Evolutionary conservation across 1,139 yeast genomes (phyloP).

Genomic region (Candida sanyaensis): DNA sequence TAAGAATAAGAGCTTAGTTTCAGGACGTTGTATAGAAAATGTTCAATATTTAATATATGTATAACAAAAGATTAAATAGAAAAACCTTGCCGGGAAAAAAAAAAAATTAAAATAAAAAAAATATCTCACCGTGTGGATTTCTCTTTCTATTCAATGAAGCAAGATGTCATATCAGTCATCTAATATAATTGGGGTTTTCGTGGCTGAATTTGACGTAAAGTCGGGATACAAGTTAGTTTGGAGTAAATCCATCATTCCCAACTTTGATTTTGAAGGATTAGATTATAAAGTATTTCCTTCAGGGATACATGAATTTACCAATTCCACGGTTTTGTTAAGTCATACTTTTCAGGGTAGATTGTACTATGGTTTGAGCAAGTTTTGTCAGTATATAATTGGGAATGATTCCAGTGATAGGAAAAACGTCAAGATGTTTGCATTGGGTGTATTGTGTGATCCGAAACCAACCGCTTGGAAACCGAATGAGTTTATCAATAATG

Average conservation of each 20-base stretch:
- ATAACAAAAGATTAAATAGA: background rate
- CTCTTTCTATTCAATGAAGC: background rate
- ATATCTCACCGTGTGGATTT: background rate
- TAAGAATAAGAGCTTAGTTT: slow-evolving; percentile 65
- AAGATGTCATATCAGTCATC: slow-evolving; percentile 21
- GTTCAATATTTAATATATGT: too few relatives aligned
- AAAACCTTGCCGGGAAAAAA: background rate
- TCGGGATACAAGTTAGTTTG: slow-evolving; percentile 64
- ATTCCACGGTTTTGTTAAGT: slow-evolving; percentile 46
- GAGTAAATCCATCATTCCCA: slow-evolving; percentile 34
- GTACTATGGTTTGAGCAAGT: slow-evolving; percentile 41
- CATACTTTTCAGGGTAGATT: slow-evolving; percentile 28
- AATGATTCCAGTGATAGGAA: slow-evolving; percentile 34
- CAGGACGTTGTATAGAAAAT: too few relatives aligned
- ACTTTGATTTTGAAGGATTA: slow-evolving; percentile 36
- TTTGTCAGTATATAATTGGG: slow-evolving; percentile 28
- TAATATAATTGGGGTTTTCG: slow-evolving; percentile 51
- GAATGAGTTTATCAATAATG: slow-evolving; percentile 48
- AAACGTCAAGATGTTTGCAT: slow-evolving; percentile 62
- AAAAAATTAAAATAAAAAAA: background rate
- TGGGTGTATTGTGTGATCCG: slow-evolving; percentile 62
- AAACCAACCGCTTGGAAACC: slow-evolving; percentile 48
- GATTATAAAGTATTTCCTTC: slow-evolving; percentile 82
- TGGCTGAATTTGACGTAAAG: slow-evolving; percentile 64
- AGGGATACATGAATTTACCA: slow-evolving; percentile 67